Evolutionary conservation across 176 grass and related monocot species (phyloP).

Genomic region (Chrysopogon serrulatus): DNA sequence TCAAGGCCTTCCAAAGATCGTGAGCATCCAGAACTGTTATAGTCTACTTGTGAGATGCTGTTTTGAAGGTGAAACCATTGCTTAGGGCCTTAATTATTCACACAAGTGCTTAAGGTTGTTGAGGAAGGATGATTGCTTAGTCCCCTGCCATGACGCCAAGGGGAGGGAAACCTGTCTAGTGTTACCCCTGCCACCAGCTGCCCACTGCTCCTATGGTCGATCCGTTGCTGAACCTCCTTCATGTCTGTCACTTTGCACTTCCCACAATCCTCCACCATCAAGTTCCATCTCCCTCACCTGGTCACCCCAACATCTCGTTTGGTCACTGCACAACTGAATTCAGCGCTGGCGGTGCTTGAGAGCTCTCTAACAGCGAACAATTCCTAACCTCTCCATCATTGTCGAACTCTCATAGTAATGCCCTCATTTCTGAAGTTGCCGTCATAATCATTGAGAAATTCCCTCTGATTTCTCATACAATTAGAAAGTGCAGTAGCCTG

Average conservation of each 20-base stretch:
- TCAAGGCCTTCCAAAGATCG: constrained; percentile 69
- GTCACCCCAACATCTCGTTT: too few species aligned
- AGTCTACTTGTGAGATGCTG: constrained; percentile 71
- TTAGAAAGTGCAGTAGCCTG: neutral
- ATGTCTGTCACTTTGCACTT: too few species aligned
- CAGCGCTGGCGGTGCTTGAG: too few species aligned
- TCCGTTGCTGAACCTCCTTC: too few species aligned
- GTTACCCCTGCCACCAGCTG: too few species aligned
- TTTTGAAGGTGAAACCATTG: constrained; percentile 65
- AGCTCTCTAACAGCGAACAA: too few species aligned
- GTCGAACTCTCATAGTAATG: neutral
- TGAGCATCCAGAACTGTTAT: constrained; percentile 89
- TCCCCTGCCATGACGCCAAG: neutral
- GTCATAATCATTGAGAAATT: neutral
- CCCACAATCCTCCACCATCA: too few species aligned
- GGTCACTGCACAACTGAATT: too few species aligned
- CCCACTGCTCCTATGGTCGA: neutral
- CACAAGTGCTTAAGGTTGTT: neutral
- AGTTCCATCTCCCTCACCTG: too few species aligned
- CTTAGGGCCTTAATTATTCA: neutral
- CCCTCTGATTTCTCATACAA: neutral
- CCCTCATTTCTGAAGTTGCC: neutral
- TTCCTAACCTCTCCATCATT: too few species aligned
- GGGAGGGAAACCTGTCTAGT: neutral
- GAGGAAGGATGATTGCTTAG: neutral